Conservation (phyloP, 768 basidiomycete genomes). For the Mrakia blollopis region DNA sequence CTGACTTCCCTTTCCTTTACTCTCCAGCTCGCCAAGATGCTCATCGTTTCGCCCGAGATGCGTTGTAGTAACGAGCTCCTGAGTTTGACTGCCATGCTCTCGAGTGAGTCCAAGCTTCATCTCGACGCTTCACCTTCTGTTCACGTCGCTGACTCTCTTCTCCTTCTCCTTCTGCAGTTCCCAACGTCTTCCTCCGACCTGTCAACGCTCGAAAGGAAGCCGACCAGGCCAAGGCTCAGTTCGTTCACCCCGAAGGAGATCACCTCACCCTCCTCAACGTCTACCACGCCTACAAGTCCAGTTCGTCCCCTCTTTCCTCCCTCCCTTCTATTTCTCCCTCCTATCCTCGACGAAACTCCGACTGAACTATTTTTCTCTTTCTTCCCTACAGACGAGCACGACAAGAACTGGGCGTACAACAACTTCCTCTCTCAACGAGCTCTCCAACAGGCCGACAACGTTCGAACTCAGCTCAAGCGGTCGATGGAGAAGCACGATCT, state of each 20-base stretch:
- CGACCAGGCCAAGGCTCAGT: constrained; percentile 79
- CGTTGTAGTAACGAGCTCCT: constrained; percentile 93
- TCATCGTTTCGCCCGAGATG: constrained; percentile 91
- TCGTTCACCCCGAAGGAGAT: constrained; percentile 92
- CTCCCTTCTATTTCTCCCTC: neutral
- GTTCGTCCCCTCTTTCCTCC: constrained; percentile 49
- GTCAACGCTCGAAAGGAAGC: constrained; percentile 82
- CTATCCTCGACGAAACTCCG: neutral
- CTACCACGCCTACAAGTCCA: constrained; percentile 81
- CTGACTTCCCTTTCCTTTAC: constrained; percentile 6
- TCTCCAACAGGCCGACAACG: constrained; percentile 86
- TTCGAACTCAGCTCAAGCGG: constrained; percentile 78
- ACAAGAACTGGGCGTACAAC: constrained; percentile 84
- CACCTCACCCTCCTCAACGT: constrained; percentile 92
- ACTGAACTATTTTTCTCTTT: neutral
- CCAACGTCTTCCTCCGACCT: constrained; percentile 91
- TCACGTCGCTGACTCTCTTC: neutral
- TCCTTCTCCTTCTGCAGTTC: constrained; percentile 52
- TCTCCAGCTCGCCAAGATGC: constrained; percentile 78
- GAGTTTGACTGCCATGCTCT: constrained; percentile 93
- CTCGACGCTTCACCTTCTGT: neutral
- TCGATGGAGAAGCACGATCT: constrained; percentile 86
- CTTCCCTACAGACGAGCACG: constrained; percentile 56
- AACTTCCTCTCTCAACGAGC: constrained; percentile 81
- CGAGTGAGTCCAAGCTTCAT: constrained; percentile 51